These are phyloP conservation scores for Lodderomyces pseudojiufengensis DNA, from an alignment of 1,139 yeast species.

Conservation along the genomic window DNA sequence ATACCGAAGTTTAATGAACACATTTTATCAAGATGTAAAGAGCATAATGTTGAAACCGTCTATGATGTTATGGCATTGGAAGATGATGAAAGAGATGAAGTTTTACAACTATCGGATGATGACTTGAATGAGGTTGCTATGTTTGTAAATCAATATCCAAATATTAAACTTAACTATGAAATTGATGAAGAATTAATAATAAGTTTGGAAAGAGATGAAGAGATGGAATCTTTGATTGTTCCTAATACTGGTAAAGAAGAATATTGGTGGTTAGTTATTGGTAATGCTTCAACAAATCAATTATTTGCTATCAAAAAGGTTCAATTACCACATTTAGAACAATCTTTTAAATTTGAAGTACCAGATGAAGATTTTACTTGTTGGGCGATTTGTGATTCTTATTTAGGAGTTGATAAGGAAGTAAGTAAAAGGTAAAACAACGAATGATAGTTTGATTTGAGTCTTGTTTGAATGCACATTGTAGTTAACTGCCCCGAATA, in stretches of 20 bases:
- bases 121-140: constrained; percentile 66
- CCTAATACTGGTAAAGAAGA: constrained; percentile 60
- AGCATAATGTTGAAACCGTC: constrained; percentile 61
- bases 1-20: constrained; percentile 62
- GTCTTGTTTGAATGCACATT: too few species aligned
- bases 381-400: constrained; percentile 91
- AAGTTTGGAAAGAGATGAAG: constrained; percentile 67
- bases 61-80: constrained; percentile 86
- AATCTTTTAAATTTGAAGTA: constrained; percentile 53
- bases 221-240: constrained; percentile 62
- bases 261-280: constrained; percentile 85
- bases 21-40: constrained; percentile 55
- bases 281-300: constrained; percentile 57
- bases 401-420: constrained; percentile 88
- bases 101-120: constrained; percentile 53
- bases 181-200: constrained; percentile 31
- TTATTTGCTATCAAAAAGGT: constrained; percentile 74
- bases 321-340: constrained; percentile 49
- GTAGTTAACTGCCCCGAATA: too few species aligned
- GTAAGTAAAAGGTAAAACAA: constrained; percentile 24
- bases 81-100: constrained; percentile 65
- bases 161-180: constrained; percentile 64
- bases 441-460: too few species aligned
- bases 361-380: constrained; percentile 58
- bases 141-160: constrained; percentile 88